Base-by-base conservation (phyloP, 495 filamentous ascomycete genomes). In the Niebla homalea region DNA sequence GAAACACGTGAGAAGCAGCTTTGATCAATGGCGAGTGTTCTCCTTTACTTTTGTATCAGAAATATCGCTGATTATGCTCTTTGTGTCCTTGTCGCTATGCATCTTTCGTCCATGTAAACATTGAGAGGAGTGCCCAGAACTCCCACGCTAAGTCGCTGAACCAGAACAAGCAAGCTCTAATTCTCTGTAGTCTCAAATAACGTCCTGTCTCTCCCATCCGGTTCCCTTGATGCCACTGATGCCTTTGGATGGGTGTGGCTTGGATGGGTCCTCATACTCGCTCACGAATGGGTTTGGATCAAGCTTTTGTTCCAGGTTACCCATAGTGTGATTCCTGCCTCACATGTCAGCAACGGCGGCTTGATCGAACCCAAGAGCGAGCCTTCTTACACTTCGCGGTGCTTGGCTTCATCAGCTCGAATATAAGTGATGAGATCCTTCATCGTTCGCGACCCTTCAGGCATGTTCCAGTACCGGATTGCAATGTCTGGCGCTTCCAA, bases 401-500 rank as follows among this genome's bases (percentile, higher is more conserved):
- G 92, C 65, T 90, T 92, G n/a, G 88, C 85, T 67, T 98, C 92
- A 60, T 98, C 92, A 0, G 89, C 89, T 5, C 93, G 78, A 51
- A 98, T 80, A 56, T 96, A 95, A 35, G 86, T 63, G 57, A 98
- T 68, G 43, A 97, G 67, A 62, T 97, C 87, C 51, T 70, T 76
- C 84, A 98, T 94, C 7, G 79, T 84, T 21, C 84, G 74, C 48
- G 81, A 74, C 2, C 77, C 83, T 62, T 94, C 87, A 1, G 89
- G 87, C 82, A 98, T 93, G 22, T 84, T 76, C 85, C 89, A 98
- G 66, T 98, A 98, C 37, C 73, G 67, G 16, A 94, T 69, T 0
- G 92, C 93, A 50, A 98, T 85, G 49, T 93, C 84, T 10, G 92
- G 92, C 15, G 89, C 86, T 43, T 77, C 62, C 57, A 94, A 77